These are phyloP conservation scores for Noccaea bulbosa DNA, from an alignment of 345 rosid genomes.

Conservation along the genomic window DNA sequence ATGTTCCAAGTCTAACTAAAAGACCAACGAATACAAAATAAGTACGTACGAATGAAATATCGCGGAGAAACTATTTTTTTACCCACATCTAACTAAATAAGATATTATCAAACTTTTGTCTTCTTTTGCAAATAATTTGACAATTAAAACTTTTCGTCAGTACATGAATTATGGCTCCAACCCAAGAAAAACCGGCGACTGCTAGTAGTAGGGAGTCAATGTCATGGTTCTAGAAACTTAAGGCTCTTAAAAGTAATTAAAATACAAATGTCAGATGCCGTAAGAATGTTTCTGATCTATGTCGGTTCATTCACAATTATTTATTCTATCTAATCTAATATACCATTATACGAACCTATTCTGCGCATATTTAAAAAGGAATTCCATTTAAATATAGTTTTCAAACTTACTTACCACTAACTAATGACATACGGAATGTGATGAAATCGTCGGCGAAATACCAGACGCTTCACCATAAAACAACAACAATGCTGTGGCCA, in stretches of 20 bases:
- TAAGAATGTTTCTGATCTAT: slow-evolving; percentile 40
- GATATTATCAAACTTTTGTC: neutral
- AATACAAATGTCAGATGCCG: slow-evolving; percentile 33
- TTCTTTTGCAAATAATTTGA: slow-evolving; percentile 9
- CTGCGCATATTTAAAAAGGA: slow-evolving; percentile 3
- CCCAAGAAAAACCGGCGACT: slow-evolving; percentile 21
- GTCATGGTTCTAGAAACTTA: slow-evolving; percentile 33
- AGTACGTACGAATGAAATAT: neutral
- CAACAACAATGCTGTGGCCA: neutral
- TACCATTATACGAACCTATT: slow-evolving; percentile 15
- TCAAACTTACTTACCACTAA: neutral
- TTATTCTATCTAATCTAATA: slow-evolving; percentile 16
- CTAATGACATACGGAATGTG: slow-evolving; percentile 20
- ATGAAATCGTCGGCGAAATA: slow-evolving; percentile 33
- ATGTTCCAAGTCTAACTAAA: slow-evolving; percentile 1
- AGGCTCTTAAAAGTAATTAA: neutral
- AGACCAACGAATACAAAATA: slow-evolving; percentile 1
- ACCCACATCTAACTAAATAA: neutral
- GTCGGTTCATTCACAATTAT: slow-evolving; percentile 41
- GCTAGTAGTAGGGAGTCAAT: slow-evolving; percentile 28
- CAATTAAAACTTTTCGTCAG: neutral
- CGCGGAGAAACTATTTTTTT: neutral
- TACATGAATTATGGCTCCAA: neutral
- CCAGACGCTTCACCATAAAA: slow-evolving; percentile 17
- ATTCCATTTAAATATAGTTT: slow-evolving; percentile 8